Evolutionary conservation across 768 basidiomycete genomes (phyloP).

Genomic region (Pleurotus pulmonarius): DNA sequence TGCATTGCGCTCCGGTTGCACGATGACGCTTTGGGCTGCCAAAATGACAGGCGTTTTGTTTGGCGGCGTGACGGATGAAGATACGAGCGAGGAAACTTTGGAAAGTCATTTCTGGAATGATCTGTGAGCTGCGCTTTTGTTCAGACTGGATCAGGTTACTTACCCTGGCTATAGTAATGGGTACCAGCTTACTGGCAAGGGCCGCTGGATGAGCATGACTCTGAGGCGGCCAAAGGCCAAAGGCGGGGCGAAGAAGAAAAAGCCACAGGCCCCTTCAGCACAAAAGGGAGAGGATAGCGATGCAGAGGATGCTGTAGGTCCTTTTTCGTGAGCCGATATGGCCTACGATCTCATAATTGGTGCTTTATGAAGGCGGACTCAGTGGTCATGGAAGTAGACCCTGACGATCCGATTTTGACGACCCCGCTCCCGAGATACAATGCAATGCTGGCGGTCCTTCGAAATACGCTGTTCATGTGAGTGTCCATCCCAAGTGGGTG

Average conservation of each 20-base stretch:
- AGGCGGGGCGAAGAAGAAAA: slow-evolving; percentile 41
- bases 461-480: slow-evolving; percentile 84
- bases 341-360: not conserved
- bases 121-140: slow-evolving; percentile 43
- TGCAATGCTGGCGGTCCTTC: slow-evolving; percentile 80
- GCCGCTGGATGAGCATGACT: slow-evolving; percentile 76
- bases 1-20: slow-evolving; percentile 71
- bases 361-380: not conserved
- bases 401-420: slow-evolving; percentile 63
- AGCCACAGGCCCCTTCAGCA: slow-evolving; percentile 14
- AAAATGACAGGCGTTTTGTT: slow-evolving; percentile 76
- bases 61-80: slow-evolving; percentile 86
- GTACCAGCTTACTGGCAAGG: slow-evolving; percentile 71
- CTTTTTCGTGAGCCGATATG: not conserved
- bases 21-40: slow-evolving; percentile 77
- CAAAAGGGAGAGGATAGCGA: slow-evolving; percentile 15
- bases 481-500: slow-evolving; percentile 19
- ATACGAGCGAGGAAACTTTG: slow-evolving; percentile 77
- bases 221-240: slow-evolving; percentile 69
- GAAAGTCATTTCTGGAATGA: slow-evolving; percentile 89
- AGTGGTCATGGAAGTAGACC: slow-evolving; percentile 26
- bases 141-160: not conserved
- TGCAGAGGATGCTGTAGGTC: slow-evolving; percentile 12
- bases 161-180: slow-evolving; percentile 50
- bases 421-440: slow-evolving; percentile 78